Conservation (phyloP, 169 alveolate genomes). For the Plasmodium vivax region DNA sequence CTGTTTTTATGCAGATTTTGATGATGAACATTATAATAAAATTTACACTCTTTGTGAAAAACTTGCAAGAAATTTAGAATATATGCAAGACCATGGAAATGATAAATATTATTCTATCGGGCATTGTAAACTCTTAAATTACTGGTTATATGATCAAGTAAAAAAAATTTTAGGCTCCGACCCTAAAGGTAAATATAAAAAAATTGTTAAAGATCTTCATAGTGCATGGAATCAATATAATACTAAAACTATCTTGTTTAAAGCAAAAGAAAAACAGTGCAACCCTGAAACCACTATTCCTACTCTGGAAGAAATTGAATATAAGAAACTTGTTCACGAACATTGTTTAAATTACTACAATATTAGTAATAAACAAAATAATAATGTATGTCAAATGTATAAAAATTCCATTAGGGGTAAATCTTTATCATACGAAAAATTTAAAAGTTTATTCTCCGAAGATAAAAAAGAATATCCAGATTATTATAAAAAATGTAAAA, state of each 20-base stretch:
- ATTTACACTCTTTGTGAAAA: neutral
- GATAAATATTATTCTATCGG: neutral
- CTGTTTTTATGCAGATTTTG: neutral
- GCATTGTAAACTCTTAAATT: neutral
- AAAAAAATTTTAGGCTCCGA: neutral
- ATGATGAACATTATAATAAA: neutral
- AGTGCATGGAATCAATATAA: neutral
- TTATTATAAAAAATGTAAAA: neutral
- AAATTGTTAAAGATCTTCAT: neutral
- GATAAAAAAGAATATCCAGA: neutral
- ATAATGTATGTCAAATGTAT: neutral
- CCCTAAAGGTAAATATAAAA: neutral
- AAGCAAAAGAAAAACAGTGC: no score
- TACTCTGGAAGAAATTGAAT: neutral
- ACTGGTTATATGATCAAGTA: neutral
- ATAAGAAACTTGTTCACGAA: neutral
- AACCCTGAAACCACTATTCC: neutral
- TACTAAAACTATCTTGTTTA: no score
- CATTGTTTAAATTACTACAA: neutral
- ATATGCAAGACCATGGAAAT: neutral
- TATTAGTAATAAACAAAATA: neutral
- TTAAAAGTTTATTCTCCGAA: neutral
- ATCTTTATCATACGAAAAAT: neutral
- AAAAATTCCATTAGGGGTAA: neutral
- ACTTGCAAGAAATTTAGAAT: no score